Base-by-base conservation (phyloP, 2,329 filamentous ascomycete species). In the Pseudocercospora crystallina region DNA sequence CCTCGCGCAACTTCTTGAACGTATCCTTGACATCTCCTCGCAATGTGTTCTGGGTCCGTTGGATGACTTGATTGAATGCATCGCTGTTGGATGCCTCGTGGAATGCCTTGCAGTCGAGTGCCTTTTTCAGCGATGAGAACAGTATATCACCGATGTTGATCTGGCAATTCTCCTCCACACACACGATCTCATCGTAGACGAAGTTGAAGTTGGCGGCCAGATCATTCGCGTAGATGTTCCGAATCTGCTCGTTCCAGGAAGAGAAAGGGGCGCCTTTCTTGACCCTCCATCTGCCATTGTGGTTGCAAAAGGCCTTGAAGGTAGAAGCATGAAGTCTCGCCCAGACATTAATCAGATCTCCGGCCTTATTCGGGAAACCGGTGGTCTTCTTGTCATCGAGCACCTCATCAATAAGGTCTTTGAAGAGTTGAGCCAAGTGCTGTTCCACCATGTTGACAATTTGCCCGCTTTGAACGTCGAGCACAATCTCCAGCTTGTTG, bases 281-380 rank as follows among this genome's bases (percentile, higher is more conserved):
- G 7, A 30, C 11, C 45, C 46, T 53, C 43, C 40, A 57, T 2
- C 14, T 8, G 15, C 54, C 54, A 7, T 37, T 40, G 30, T 42
- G 34, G 26, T 39, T 41, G 34, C 44, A 57, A 34, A 44, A 52
- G 3, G 54, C 45, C 5, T 26, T 29, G 12, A 44, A 54, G 8
- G 52, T 50, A 8, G 9, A 7, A 9, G 41, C 20, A 10, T 38
- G 33, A 13, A 42, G n/a, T 8, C 8, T 15, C 17, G 41, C 43
- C 54, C 54, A 57, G 3, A n/a, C 30, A 7, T 51, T 41, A 17
- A 49, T 14, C 5, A 44, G 20, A 0, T 41, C 9, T 8, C 31
- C 29, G 14, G 37, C 39, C 20, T 49, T 31, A 2, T 33, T 32
- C 10, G 14, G 34, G 42, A 47, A 52, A 8, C 38, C 37, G 1